phyloP scores from a whole-genome alignment of 2,329 filamentous ascomycete genomes.

The Xylaria sp. region DNA sequence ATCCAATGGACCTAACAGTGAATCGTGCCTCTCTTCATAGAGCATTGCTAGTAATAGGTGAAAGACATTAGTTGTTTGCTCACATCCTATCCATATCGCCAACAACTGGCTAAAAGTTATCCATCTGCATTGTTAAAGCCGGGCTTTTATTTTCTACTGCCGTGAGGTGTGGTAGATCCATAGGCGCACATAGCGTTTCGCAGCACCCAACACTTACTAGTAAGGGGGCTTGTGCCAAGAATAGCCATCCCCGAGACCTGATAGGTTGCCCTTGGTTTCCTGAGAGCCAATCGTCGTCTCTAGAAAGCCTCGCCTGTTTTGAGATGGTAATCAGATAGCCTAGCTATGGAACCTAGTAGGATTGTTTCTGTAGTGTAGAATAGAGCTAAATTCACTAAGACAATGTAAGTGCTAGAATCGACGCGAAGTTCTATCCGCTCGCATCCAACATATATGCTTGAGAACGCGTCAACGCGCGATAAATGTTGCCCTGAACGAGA shows the following conservation, averaged over 20 bases:
- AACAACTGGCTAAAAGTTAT: slow-evolving; percentile 15
- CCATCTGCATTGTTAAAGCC: neutral
- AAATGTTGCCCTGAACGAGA: neutral
- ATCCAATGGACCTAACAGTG: slow-evolving; percentile 20
- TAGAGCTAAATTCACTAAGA: neutral
- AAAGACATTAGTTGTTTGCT: neutral
- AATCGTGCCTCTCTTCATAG: slow-evolving; percentile 9
- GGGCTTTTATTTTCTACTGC: neutral
- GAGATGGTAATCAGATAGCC: neutral
- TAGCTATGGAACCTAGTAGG: neutral
- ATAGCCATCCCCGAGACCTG: slow-evolving; percentile 29
- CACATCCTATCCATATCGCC: neutral
- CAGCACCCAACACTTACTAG: neutral
- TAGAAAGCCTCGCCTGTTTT: slow-evolving; percentile 13
- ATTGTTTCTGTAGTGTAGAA: neutral
- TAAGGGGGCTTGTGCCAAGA: slow-evolving; percentile 15
- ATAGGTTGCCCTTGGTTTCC: slow-evolving; percentile 37
- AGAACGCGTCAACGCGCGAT: slow-evolving; percentile 42
- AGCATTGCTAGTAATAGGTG: neutral
- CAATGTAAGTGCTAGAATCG: neutral
- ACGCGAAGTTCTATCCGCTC: neutral
- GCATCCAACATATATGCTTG: slow-evolving; percentile 30
- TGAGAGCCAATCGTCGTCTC: slow-evolving; percentile 38
- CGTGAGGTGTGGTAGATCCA: neutral
- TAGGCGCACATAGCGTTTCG: slow-evolving; percentile 11